A percentile compares a stretch with the other conserved stretches of the same genome.
Evolutionary conservation across 139 green algal species (phyloP).

Genomic region (Trebouxia sp.): DNA sequence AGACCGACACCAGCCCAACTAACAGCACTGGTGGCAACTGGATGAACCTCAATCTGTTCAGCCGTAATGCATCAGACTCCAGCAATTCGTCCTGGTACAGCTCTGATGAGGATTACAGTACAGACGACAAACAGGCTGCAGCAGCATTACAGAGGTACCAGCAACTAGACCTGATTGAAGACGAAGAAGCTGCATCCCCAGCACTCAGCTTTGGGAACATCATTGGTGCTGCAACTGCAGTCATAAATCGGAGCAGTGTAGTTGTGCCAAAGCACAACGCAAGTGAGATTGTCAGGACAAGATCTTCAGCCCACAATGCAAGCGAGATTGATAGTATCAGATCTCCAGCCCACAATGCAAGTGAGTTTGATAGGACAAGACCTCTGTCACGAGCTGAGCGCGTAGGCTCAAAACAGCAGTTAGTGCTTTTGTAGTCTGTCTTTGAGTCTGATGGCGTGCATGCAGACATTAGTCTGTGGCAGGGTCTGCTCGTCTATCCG

Average conservation of each 20-base stretch:
- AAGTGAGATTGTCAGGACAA: too few species aligned
- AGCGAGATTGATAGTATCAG: too few species aligned
- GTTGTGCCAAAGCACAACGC: too few species aligned
- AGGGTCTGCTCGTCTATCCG: too few species aligned
- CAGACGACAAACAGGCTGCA: neutral
- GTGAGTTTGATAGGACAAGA: neutral
- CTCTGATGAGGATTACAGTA: neutral
- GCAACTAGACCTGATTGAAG: neutral
- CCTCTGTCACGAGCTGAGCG: conserved; percentile 1
- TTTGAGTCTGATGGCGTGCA: too few species aligned
- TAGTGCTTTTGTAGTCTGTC: too few species aligned
- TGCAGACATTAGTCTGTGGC: too few species aligned
- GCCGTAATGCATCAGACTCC: neutral
- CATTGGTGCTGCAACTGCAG: too few species aligned
- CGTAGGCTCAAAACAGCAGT: neutral
- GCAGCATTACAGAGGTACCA: conserved; percentile 10
- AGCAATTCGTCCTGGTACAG: conserved; percentile 14
- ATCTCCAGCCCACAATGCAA: neutral
- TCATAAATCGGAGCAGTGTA: too few species aligned
- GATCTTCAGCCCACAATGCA: too few species aligned
- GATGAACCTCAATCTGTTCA: neutral
- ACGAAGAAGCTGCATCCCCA: neutral
- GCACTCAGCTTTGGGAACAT: too few species aligned
- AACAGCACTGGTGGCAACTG: neutral
- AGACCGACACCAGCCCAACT: neutral